phyloP scores from a whole-genome alignment of 345 rosid genomes.

The Eucalyptus tenuipes region DNA sequence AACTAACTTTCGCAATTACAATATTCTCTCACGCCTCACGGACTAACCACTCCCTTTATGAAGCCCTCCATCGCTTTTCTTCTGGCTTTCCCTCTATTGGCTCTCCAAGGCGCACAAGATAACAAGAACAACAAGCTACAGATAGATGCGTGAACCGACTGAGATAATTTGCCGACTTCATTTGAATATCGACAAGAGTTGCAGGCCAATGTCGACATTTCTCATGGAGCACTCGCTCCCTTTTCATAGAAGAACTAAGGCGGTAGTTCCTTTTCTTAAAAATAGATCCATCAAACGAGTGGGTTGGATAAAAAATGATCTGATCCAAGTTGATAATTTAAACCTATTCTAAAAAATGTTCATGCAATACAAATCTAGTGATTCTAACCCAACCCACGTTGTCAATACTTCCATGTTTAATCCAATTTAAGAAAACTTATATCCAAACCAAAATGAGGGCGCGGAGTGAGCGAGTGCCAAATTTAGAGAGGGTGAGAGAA shows the following conservation, averaged over 20 bases:
- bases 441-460: fast-evolving
- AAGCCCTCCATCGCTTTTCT: too few species aligned
- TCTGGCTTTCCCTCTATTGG: not conserved
- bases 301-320: too few species aligned
- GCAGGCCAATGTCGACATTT: not conserved
- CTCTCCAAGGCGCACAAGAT: not conserved
- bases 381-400: too few species aligned
- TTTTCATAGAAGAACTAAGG: not conserved
- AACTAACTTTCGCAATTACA: not conserved
- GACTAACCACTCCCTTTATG: too few species aligned
- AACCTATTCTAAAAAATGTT: not conserved
- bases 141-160: not conserved
- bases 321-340: not conserved
- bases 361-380: not conserved
- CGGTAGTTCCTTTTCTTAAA: not conserved
- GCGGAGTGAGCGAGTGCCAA: not conserved
- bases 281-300: not conserved
- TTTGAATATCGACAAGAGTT: not conserved
- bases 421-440: not conserved
- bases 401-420: too few species aligned
- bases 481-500: too few species aligned
- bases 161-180: not conserved
- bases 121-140: not conserved
- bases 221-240: not conserved
- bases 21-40: too few species aligned